These are phyloP conservation scores for Ophiostoma perfectum DNA, from an alignment of 2,329 filamentous ascomycete genomes.

Conservation along the genomic window DNA sequence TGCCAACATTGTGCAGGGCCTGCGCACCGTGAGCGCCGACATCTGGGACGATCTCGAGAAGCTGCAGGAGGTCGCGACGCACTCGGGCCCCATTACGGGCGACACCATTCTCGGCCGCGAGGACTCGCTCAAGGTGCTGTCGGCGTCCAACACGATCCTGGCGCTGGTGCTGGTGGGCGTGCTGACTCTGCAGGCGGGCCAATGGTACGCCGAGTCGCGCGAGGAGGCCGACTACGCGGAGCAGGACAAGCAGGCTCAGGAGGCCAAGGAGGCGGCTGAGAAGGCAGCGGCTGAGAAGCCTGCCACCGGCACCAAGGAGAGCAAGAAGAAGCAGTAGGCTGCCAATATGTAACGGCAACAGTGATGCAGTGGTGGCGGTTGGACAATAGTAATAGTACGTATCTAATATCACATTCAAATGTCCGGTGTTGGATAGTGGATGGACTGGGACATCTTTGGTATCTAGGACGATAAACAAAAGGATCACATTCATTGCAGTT, in stretches of 20 bases:
- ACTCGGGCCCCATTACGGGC: conserved; percentile 43
- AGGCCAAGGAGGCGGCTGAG: conserved; percentile 33
- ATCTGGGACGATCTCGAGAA: conserved; percentile 45
- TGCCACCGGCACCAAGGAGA: conserved; percentile 19
- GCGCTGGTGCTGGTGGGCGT: conserved; percentile 89
- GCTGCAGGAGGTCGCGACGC: conserved; percentile 36
- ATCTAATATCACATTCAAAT: too few species aligned
- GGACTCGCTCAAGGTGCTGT: conserved; percentile 83
- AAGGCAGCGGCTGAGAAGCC: conserved; percentile 24
- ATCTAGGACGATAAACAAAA: too few species aligned
- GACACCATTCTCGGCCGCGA: conserved; percentile 72
- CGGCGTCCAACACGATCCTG: conserved; percentile 93
- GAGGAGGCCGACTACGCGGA: conserved; percentile 73
- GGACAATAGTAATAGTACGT: too few species aligned
- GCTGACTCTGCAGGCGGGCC: conserved; percentile 85
- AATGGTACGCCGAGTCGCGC: conserved; percentile 98
- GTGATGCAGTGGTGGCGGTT: too few species aligned
- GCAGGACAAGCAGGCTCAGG: conserved; percentile 48
- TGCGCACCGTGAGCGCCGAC: conserved; percentile 73
- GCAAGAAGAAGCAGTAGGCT: conserved; percentile 28
- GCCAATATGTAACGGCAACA: too few species aligned
- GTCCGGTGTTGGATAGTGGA: too few species aligned
- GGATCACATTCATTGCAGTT: too few species aligned
- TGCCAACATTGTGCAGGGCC: conserved; percentile 92
- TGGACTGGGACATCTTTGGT: too few species aligned